Evolutionary conservation across 2,329 filamentous ascomycete genomes (phyloP), one percentile per base, ranked within the genome.

Genomic region (Domatiomyces catenatus): DNA sequence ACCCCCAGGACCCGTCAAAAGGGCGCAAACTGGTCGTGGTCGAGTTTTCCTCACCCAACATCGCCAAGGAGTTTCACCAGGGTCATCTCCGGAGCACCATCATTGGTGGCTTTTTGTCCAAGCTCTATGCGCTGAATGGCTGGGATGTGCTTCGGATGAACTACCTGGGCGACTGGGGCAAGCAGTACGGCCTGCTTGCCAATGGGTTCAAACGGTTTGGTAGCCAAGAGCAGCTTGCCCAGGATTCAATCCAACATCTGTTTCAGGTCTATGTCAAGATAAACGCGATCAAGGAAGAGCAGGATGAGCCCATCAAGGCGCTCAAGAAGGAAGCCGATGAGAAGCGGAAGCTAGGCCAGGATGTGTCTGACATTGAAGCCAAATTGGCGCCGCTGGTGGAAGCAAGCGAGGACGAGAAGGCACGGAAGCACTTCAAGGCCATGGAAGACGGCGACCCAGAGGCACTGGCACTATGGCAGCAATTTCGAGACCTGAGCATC

Each of bases 161-260:
- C 67, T 82, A 82, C 63, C 71, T 82, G 3, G 79, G 79, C 54
- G 79, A 83, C 61, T 83, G 79, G 79, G 79, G 79, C 48, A 81
- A 81, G 69, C 79, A 82, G 63, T 81, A 81, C 54, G 79, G 79
- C 59, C 69, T 83, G 32, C 50, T 60, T 28, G 78, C 76, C 8
- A 74, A 80, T 51, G 79, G 79, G 1, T 83, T 77, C 62, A 73
- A 79, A 59, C 70, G 72, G 56, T 82, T 76, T 55, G 79, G 79
- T 46, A 74, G 69, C 52, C 77, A 81, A 63, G 75, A 79, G 56
- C 72, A 75, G 58, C 67, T 82, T 36, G 64, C 71, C 48, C 73
- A 72, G 59, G 77, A 82, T 61, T 78, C 79, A 1, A 80, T 81
- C 59, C 78, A 77, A 60, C 79, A 82, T 62, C 66, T 82, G 42